A percentile compares a stretch with the other conserved stretches of the same genome.
Evolutionary conservation across 2,329 filamentous ascomycete genomes (phyloP).

Genomic region (Calonectria pauciramosa): DNA sequence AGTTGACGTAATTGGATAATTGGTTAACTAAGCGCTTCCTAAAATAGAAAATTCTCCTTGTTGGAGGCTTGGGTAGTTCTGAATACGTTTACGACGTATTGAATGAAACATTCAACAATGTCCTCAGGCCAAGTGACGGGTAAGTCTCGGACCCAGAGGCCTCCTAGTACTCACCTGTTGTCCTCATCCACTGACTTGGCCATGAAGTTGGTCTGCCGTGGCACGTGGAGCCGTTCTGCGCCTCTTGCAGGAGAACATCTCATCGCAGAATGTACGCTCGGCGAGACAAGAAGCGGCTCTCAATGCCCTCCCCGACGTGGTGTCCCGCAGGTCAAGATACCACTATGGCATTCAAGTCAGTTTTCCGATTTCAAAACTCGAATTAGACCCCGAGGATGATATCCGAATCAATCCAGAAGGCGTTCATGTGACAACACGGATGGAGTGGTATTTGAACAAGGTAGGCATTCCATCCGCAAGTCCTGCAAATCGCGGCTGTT

Average conservation of each 20-base stretch:
- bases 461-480: not conserved
- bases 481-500: not conserved
- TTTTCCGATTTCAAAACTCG: not conserved
- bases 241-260: slow-evolving; percentile 4
- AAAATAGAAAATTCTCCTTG: slow-evolving; percentile 15
- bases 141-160: not conserved
- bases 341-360: not conserved
- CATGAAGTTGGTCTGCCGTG: slow-evolving; percentile 11
- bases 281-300: not conserved
- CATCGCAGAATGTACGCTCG: not conserved
- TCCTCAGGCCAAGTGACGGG: slow-evolving; percentile 5
- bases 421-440: not conserved
- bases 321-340: slow-evolving; percentile 5
- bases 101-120: not conserved
- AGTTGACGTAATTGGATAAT: not conserved
- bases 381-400: not conserved
- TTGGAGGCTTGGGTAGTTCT: slow-evolving; percentile 21
- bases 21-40: not conserved
- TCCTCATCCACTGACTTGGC: not conserved
- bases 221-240: slow-evolving; percentile 16
- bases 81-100: not conserved
- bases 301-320: not conserved
- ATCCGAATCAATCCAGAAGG: not conserved
- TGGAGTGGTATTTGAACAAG: slow-evolving; percentile 19
- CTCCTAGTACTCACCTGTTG: not conserved